phyloP scores from a whole-genome alignment of 179 eudicot genomes.

The Beta corolliflora region DNA sequence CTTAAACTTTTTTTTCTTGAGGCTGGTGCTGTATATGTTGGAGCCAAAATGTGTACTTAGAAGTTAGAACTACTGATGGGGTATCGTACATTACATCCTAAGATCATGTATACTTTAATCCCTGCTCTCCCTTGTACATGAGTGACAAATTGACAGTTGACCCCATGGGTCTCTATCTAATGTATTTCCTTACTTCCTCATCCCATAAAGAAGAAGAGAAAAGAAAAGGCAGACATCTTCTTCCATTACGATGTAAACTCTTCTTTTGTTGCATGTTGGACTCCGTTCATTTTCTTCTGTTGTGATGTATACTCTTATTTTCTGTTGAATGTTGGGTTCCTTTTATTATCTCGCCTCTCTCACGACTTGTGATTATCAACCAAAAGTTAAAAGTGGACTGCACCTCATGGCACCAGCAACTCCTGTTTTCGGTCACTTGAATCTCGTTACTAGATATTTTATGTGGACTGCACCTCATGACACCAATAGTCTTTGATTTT shows the following conservation, averaged over 20 bases:
- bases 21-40: not conserved
- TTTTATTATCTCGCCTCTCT: not conserved
- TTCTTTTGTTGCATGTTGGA: not conserved
- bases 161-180: not conserved
- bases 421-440: not conserved
- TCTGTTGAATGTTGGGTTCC: not conserved
- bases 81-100: not conserved
- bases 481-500: not conserved
- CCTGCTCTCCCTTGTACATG: not conserved
- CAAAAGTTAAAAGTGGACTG: not conserved
- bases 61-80: not conserved
- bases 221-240: not conserved
- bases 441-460: not conserved
- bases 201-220: not conserved
- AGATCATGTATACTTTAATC: not conserved
- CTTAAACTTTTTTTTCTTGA: not conserved
- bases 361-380: not conserved
- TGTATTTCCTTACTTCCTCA: not conserved
- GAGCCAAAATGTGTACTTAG: not conserved
- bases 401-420: not conserved
- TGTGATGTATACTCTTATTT: not conserved
- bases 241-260: not conserved
- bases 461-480: not conserved
- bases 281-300: too few relatives aligned
- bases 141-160: not conserved